A percentile compares a stretch with the other conserved stretches of the same genome.
These are phyloP conservation scores for Citrus sinensis DNA, from an alignment of 345 rosid genomes.

Conservation along the genomic window DNA sequence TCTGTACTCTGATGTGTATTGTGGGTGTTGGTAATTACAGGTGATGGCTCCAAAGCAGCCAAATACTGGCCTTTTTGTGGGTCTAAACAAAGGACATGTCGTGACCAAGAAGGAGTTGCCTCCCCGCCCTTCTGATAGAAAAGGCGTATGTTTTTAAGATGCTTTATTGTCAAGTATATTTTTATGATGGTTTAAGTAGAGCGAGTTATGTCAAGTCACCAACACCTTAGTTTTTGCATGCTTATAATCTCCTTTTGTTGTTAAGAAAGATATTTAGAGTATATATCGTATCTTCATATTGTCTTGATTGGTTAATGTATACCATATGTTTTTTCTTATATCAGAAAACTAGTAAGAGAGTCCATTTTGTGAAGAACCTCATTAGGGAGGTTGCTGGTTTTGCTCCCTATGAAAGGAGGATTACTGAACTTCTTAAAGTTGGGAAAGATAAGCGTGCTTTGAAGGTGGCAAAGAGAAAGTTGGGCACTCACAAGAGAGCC, in stretches of 20 bases:
- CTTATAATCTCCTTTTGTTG: background rate
- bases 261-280: background rate
- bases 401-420: slow-evolving; percentile 55
- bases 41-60: slow-evolving; percentile 43
- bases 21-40: slow-evolving; percentile 9
- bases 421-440: slow-evolving; percentile 50
- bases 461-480: slow-evolving; percentile 51
- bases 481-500: slow-evolving; percentile 56
- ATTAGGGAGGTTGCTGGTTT: slow-evolving; percentile 65
- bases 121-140: slow-evolving; percentile 34
- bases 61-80: slow-evolving; percentile 39
- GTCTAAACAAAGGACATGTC: slow-evolving; percentile 37
- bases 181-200: no score
- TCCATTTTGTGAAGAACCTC: slow-evolving; percentile 40
- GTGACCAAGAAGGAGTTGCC: slow-evolving; percentile 38
- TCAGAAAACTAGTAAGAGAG: slow-evolving; percentile 53
- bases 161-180: background rate
- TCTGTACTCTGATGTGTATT: background rate
- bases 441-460: slow-evolving; percentile 61
- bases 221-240: background rate
- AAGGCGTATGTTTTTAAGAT: slow-evolving; percentile 31
- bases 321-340: background rate
- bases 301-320: background rate
- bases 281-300: background rate
- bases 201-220: background rate